Conservation (phyloP, 768 basidiomycete genomes). For the Panaeolus cyanescens region DNA sequence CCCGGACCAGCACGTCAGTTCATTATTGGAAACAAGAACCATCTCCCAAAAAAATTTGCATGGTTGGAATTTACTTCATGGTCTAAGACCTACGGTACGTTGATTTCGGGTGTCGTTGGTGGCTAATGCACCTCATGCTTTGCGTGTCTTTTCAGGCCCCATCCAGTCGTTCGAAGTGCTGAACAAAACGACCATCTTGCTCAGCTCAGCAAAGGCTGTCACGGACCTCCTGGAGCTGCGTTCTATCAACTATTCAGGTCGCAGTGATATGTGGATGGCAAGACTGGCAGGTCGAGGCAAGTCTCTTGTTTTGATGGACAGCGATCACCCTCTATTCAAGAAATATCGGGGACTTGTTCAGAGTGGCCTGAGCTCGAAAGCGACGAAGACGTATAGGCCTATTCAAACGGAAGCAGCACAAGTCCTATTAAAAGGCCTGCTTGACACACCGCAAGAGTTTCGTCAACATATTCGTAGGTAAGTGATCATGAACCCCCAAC, state of each 20-base stretch:
- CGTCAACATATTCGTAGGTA: constrained; percentile 32
- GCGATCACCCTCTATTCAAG: constrained; percentile 32
- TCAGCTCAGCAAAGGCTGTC: constrained; percentile 46
- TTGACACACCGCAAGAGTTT: constrained; percentile 28
- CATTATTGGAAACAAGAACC: constrained; percentile 25
- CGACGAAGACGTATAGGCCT: constrained; percentile 30
- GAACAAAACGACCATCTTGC: constrained; percentile 39
- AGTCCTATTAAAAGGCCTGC: constrained; percentile 28
- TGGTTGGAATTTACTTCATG: constrained; percentile 20
- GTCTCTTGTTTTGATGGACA: constrained; percentile 32
- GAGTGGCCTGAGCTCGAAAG: constrained; percentile 35
- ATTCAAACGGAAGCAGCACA: constrained; percentile 30
- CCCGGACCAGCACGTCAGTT: constrained; percentile 25
- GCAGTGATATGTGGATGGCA: constrained; percentile 36
- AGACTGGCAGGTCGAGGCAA: constrained; percentile 28
- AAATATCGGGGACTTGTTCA: constrained; percentile 38
- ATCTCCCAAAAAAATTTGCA: constrained; percentile 16
- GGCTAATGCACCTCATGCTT: background rate
- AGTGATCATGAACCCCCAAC: constrained; percentile 6
- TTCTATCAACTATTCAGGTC: constrained; percentile 50
- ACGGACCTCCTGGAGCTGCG: constrained; percentile 49
- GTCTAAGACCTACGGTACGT: constrained; percentile 20
- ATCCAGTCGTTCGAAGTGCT: constrained; percentile 40
- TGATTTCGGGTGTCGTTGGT: background rate
- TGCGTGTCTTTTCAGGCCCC: constrained; percentile 30